phyloP scores from a whole-genome alignment of 345 rosid species.

The Mercurialis annua region DNA sequence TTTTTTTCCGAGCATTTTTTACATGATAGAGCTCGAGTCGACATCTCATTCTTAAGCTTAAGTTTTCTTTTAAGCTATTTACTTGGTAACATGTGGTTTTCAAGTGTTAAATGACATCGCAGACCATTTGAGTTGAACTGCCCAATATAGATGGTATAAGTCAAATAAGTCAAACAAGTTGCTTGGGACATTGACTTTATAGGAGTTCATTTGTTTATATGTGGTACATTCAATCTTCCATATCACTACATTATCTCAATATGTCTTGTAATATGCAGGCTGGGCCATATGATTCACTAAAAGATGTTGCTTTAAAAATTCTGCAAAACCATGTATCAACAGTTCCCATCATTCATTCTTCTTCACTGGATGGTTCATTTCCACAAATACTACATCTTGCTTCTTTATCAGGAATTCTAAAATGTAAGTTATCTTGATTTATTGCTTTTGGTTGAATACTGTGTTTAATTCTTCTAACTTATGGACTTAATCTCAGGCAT shows the following conservation, averaged over 20 bases:
- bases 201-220: background rate
- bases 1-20: background rate
- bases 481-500: slow-evolving; percentile 54
- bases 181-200: background rate
- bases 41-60: background rate
- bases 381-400: slow-evolving; percentile 91
- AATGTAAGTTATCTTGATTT: slow-evolving; percentile 51
- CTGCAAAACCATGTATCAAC: slow-evolving; percentile 74
- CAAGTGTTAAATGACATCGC: background rate
- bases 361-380: slow-evolving; percentile 53
- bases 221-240: background rate
- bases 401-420: slow-evolving; percentile 84
- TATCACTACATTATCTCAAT: background rate
- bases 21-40: background rate
- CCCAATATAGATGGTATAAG: slow-evolving; percentile 1
- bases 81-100: background rate
- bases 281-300: slow-evolving; percentile 81
- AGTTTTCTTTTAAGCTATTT: background rate
- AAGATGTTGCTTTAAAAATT: slow-evolving; percentile 78
- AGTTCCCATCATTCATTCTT: slow-evolving; percentile 66
- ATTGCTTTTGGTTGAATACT: slow-evolving; percentile 13
- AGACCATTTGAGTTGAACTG: background rate
- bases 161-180: slow-evolving; percentile 1
- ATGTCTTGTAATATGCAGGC: slow-evolving; percentile 50
- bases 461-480: slow-evolving; percentile 28